Percentiles rank a stretch among this genome's conserved stretches.
Conservation (phyloP, 805 yeast species). For the Candida silvatica region DNA sequence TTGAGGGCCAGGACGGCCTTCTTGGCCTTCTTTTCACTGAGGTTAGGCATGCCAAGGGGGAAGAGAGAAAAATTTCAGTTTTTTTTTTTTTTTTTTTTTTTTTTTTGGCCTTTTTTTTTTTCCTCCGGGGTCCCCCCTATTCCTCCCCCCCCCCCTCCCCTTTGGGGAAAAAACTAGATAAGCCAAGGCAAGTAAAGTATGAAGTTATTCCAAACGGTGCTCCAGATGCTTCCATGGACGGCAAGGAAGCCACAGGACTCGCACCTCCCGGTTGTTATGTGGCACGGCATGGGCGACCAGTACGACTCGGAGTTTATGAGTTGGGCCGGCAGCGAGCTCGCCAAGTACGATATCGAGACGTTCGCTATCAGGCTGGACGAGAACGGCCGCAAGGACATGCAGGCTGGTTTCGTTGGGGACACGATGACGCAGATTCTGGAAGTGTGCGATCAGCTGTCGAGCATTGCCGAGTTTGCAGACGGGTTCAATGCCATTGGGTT, state of each 20-base stretch:
- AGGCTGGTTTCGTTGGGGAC: conserved; percentile 50
- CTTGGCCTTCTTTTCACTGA: no score
- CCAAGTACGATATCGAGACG: conserved; percentile 32
- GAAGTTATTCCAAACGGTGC: no score
- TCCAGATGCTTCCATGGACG: no score
- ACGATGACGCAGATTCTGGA: conserved; percentile 42
- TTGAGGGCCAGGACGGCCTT: no score
- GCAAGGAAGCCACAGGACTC: not conserved
- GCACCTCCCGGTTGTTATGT: conserved; percentile 42
- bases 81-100: no score
- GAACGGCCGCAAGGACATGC: conserved; percentile 44
- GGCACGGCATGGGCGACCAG: conserved; percentile 84
- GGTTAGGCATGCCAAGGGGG: no score
- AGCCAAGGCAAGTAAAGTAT: no score
- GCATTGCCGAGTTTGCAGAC: conserved; percentile 32
- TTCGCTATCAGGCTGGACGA: conserved; percentile 45
- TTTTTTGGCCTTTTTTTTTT: no score
- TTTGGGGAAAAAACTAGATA: no score
- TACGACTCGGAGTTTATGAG: conserved; percentile 55
- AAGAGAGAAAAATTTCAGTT: no score
- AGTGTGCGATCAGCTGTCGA: conserved; percentile 47
- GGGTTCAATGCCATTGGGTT: conserved; percentile 75
- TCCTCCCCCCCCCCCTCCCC: no score
- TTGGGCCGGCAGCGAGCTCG: conserved; percentile 33
- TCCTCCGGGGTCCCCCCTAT: no score